Evolutionary conservation across 257 asterid species (phyloP).

Genomic region (Phtheirospermum japonicum): DNA sequence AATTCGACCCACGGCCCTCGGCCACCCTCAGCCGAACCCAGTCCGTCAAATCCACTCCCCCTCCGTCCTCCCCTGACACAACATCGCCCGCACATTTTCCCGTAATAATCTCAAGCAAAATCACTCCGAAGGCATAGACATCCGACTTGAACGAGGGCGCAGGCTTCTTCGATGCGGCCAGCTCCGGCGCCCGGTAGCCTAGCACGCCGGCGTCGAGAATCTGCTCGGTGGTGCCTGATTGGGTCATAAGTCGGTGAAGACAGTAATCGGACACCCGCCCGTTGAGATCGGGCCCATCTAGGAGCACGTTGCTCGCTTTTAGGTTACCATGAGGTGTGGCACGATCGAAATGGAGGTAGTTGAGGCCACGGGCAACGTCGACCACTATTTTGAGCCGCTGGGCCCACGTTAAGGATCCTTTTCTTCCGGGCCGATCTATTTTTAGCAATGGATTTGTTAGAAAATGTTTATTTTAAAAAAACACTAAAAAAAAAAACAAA

Average conservation of each 20-base stretch:
- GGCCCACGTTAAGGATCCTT: neutral
- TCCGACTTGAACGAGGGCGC: neutral
- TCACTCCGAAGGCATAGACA: neutral
- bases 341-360: slow-evolving; percentile 1
- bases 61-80: neutral
- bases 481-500: too few species aligned
- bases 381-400: neutral
- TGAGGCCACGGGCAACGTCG: neutral
- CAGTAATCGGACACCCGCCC: neutral
- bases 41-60: neutral
- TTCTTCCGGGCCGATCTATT: neutral
- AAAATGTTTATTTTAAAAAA: neutral
- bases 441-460: neutral
- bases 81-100: slow-evolving; percentile 2
- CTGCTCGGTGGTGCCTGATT: neutral
- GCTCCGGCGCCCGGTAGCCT: neutral
- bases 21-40: slow-evolving; percentile 13
- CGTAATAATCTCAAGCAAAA: slow-evolving; percentile 1
- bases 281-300: neutral
- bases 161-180: neutral
- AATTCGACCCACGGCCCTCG: slow-evolving; percentile 1
- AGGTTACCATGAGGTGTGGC: slow-evolving; percentile 4
- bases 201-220: neutral
- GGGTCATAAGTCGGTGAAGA: neutral
- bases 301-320: neutral